Base-by-base conservation (phyloP, 176 grass and related monocot species). In the Phoenix dactylifera region DNA sequence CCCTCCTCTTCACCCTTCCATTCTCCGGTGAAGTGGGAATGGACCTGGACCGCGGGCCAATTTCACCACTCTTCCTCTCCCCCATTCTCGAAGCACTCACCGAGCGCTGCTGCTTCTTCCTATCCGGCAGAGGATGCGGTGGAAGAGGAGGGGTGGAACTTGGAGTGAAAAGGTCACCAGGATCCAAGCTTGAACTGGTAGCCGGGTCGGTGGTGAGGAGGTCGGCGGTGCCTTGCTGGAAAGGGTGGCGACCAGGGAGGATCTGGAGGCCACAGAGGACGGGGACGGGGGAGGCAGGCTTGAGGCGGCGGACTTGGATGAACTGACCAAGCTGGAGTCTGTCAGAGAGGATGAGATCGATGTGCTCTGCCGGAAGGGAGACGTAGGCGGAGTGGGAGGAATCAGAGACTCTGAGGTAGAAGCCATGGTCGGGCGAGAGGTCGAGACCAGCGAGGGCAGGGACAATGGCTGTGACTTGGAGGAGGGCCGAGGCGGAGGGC, bases 401-500 rank as follows among this genome's bases (percentile, higher is more conserved):
- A n/a, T n/a, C n/a, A n/a, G n/a, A n/a, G n/a, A 95, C 76, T 28
- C 77, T 87, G 78, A 97, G 81, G 76, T 83, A 91, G 83, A 97
- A 91, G 56, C 92, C 87, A 55, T 80, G 78, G 57, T 81, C 83
- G 0, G 81, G 82, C 78, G 83, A 86, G 23, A 83, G 81, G 80
- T 97, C 75, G 54, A 80, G 70, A 26, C 73, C 81, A 0, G 49
- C 58, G n/a, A 54, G 18, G 28, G 70, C 59, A 26, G 59, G 70
- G 24, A 60, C 50, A 18, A 73, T 63, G 70, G 49, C 51, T 17
- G 51, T 63, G 18, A 73, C 28, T 29, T 62, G 70, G 59, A 73
- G 70, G 59, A 73, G 14, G 19, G 59, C 49, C 1, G 20, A 19
- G 3, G 49, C 15, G 4, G 1, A 20, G 20, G 20, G 20, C 20